Base-by-base conservation (phyloP, 148 eudicot genomes). In the Limonium bicolor region DNA sequence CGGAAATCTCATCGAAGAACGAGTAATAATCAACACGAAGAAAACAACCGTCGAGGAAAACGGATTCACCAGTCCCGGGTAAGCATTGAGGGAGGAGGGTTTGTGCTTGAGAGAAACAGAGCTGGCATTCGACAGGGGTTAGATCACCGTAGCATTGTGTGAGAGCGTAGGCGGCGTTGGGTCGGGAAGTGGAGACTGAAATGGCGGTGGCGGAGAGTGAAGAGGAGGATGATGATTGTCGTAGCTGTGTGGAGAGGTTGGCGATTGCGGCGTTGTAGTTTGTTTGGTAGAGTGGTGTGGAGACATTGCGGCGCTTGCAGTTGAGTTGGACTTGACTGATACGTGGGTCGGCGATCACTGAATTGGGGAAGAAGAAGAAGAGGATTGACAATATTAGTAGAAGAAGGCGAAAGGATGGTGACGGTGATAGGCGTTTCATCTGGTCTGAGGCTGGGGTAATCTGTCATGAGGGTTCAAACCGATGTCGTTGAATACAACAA, bases 91-190 rank as follows among this genome's bases (percentile, higher is more conserved):
- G 84, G 5, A 69, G 65, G 27, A 66, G 34, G 0, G 73, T 69
- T 0, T 79, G 66, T 0, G 76, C 73, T 42, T 59, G 63, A 21
- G 79, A 69, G 17, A 62, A 72, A 65, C 84, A 77, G 5, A 69
- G 18, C 15, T 55, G 64, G 25, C 84, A 77, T 26, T 77, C 84
- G 17, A 54, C 56, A n/a, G 36, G 33, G 6, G 76, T 46, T 25
- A 77, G 73, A 23, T 77, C 84, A 4, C 79, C 84, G 20, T 77
- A 77, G 50, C 84, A 77, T 30, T 77, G 73, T 10, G 73, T 73
- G 0, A 77, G 48, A 26, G 67, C 72, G 29, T 56, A 73, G 53
- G 48, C 51, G 7, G 68, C 44, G 40, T 77, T 66, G 0, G 53
- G 60, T 19, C 68, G 60, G 0, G 68, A 40, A 14, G 79, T 73